Evolutionary conservation across 345 rosid genomes (phyloP).

Genomic region (Rhizophora mangle): DNA sequence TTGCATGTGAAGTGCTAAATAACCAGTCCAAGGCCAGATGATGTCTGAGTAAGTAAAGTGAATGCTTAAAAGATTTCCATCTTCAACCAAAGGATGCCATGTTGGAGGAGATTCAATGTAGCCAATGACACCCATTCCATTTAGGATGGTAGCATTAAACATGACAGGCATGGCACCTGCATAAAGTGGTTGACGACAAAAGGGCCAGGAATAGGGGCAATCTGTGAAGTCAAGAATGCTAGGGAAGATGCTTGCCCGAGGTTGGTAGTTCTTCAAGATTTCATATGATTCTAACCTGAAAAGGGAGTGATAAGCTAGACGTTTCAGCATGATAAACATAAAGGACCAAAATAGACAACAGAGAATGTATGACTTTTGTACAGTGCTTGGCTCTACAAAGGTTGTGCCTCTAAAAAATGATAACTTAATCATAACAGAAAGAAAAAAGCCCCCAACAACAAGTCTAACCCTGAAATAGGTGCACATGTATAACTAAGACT

Average conservation of each 20-base stretch:
- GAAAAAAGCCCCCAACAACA: neutral
- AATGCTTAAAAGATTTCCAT: slow-evolving; percentile 82
- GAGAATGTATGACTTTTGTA: neutral
- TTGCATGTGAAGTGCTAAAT: slow-evolving; percentile 94
- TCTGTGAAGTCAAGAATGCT: slow-evolving; percentile 71
- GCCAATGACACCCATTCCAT: slow-evolving; percentile 97
- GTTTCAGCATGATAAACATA: slow-evolving; percentile 11
- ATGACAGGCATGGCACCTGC: slow-evolving; percentile 96
- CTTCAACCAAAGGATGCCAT: slow-evolving; percentile 86
- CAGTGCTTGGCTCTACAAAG: neutral
- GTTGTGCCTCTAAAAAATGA: neutral
- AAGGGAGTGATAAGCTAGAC: slow-evolving; percentile 35
- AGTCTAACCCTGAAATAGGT: slow-evolving; percentile 3
- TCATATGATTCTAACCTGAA: slow-evolving; percentile 97
- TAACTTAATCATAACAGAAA: neutral
- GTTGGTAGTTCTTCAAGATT: slow-evolving; percentile 80
- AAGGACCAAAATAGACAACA: slow-evolving; percentile 11
- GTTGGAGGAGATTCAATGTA: slow-evolving; percentile 74
- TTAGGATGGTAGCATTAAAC: slow-evolving; percentile 82
- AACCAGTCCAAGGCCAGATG: slow-evolving; percentile 99
- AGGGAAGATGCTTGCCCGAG: slow-evolving; percentile 96
- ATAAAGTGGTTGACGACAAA: slow-evolving; percentile 93
- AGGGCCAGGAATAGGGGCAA: slow-evolving; percentile 99
- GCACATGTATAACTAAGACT: slow-evolving; percentile 30
- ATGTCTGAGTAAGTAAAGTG: slow-evolving; percentile 77